Conservation (phyloP, 2,329 filamentous ascomycete species). For the Acrocalymma vagum region DNA sequence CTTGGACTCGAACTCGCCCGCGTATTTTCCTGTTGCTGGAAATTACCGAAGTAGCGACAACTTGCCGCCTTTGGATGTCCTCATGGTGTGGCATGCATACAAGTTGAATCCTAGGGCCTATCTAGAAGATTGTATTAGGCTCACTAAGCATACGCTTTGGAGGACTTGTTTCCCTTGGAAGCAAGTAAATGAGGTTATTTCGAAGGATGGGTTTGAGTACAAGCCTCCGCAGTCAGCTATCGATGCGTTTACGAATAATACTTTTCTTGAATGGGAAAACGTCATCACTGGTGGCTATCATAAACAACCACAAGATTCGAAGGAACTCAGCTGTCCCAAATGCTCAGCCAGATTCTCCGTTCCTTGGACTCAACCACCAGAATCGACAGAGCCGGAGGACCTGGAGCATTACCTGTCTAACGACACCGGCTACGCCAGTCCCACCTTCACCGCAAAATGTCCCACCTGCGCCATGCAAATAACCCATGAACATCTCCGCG, state of each 20-base stretch:
- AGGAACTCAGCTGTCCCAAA: conserved; percentile 63
- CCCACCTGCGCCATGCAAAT: conserved; percentile 59
- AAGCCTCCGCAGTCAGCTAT: conserved; percentile 55
- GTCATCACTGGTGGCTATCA: too few species aligned
- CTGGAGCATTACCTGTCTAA: conserved; percentile 44
- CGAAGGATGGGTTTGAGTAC: conserved; percentile 66
- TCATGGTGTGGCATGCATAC: conserved; percentile 83
- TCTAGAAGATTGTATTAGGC: conserved; percentile 75
- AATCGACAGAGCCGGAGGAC: conserved; percentile 1
- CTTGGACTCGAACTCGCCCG: too few species aligned
- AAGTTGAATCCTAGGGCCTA: conserved; percentile 80
- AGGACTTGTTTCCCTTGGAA: conserved; percentile 72
- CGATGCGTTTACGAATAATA: conserved; percentile 13
- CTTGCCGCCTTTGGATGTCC: conserved; percentile 64
- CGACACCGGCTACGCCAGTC: conserved; percentile 69
- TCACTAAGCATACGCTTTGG: conserved; percentile 66
- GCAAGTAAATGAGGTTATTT: conserved; percentile 53
- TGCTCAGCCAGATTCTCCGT: conserved; percentile 57
- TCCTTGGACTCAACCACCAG: conserved; percentile 66
- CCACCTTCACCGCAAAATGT: conserved; percentile 62
- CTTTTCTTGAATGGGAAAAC: conserved; percentile 62
- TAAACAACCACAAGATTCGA: too few species aligned
- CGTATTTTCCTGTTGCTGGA: conserved; percentile 1
- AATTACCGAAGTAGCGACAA: neutral
- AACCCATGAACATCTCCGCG: conserved; percentile 67